These are phyloP conservation scores for Neopestalotiopsis rosae DNA, from an alignment of 2,329 filamentous ascomycete genomes.

Conservation along the genomic window DNA sequence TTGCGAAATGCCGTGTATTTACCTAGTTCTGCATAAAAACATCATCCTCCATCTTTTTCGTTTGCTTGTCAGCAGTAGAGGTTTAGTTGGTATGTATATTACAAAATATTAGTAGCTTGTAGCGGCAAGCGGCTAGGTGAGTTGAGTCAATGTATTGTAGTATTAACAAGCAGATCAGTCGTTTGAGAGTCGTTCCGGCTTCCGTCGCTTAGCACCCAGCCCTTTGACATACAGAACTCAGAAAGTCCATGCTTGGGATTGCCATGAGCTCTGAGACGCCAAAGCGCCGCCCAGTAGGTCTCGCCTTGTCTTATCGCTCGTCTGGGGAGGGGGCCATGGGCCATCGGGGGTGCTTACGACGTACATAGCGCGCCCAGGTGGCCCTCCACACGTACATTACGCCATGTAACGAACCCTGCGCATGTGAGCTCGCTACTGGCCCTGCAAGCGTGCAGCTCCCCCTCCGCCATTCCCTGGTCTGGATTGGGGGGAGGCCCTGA, in stretches of 20 bases:
- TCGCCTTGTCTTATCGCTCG: too few relatives aligned
- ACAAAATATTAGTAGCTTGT: too few relatives aligned
- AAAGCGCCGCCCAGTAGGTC: not conserved
- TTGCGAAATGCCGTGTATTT: too few relatives aligned
- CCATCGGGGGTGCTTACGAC: not conserved
- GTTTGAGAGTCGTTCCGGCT: not conserved
- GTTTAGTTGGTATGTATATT: too few relatives aligned
- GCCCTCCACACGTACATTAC: too few relatives aligned
- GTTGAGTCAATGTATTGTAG: not conserved
- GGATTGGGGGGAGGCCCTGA: not conserved
- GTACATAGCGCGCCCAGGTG: not conserved
- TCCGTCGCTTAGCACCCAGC: not conserved
- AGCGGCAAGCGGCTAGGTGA: too few relatives aligned
- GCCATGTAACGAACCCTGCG: not conserved
- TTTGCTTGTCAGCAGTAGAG: too few relatives aligned
- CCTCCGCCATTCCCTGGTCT: not conserved
- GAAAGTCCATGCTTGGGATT: not conserved
- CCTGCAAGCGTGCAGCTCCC: too few relatives aligned
- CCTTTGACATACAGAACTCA: not conserved
- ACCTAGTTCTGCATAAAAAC: too few relatives aligned
- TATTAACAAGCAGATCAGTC: not conserved
- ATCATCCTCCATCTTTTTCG: too few relatives aligned
- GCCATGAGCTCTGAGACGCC: constrained; percentile 6
- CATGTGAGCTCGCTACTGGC: not conserved
- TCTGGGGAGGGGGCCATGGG: not conserved